Percentiles rank a stretch among this genome's conserved stretches.
Conservation (phyloP, 2,329 filamentous ascomycete species). For the Lecanosticta acicola region DNA sequence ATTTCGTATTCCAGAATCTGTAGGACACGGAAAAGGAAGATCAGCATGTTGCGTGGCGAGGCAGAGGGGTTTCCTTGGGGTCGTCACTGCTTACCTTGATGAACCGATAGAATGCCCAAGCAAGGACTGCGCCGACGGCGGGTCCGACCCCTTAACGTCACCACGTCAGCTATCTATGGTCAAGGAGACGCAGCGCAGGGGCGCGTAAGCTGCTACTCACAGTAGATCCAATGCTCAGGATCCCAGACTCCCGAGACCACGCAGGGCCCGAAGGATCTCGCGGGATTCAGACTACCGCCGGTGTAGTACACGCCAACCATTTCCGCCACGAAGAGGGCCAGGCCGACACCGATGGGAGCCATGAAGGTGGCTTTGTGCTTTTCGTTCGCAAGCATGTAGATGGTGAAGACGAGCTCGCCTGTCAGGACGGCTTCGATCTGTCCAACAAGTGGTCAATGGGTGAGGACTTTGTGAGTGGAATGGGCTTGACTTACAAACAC, state of each 20-base stretch:
- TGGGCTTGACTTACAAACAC: slow-evolving; percentile 27
- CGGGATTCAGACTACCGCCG: slow-evolving; percentile 36
- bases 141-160: slow-evolving; percentile 28
- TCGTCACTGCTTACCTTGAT: slow-evolving; percentile 25
- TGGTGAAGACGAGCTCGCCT: slow-evolving; percentile 38
- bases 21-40: neutral
- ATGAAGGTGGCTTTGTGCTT: slow-evolving; percentile 43
- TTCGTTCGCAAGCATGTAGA: slow-evolving; percentile 39
- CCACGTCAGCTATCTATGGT: slow-evolving; percentile 4
- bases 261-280: slow-evolving; percentile 32
- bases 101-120: slow-evolving; percentile 32
- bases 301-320: slow-evolving; percentile 35
- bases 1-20: slow-evolving; percentile 31
- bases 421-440: slow-evolving; percentile 39
- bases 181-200: neutral
- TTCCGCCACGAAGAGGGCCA: slow-evolving; percentile 44
- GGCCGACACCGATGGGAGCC: slow-evolving; percentile 46
- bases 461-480: neutral
- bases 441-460: neutral
- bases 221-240: slow-evolving; percentile 23
- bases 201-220: slow-evolving; percentile 14
- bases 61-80: no score
- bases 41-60: no score
- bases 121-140: slow-evolving; percentile 26
- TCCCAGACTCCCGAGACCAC: slow-evolving; percentile 23